phyloP scores from a whole-genome alignment of 192 early-diverging fungal species.

The Linnemannia zychae region DNA sequence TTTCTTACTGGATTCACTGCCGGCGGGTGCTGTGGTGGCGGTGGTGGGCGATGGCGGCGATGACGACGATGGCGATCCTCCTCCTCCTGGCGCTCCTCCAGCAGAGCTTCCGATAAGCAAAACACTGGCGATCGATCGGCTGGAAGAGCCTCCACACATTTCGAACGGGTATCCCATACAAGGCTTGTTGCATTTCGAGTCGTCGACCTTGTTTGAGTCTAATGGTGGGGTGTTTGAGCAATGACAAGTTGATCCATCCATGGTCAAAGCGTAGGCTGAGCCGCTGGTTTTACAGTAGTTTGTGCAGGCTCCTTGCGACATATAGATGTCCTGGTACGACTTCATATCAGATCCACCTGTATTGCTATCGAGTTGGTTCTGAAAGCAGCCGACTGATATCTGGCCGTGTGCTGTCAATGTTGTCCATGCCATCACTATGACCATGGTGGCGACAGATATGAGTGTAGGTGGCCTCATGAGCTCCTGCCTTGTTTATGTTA shows the following conservation, averaged over 20 bases:
- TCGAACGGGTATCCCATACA: conserved; percentile 53
- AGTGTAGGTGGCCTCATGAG: conserved; percentile 30
- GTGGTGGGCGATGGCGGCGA: not conserved
- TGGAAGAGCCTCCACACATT: conserved; percentile 42
- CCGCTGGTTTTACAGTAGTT: conserved; percentile 37
- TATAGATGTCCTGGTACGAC: conserved; percentile 48
- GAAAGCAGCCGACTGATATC: conserved; percentile 42
- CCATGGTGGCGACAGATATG: not conserved
- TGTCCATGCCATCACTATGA: not conserved
- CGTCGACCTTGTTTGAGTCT: conserved; percentile 43
- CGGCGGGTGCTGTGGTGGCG: not conserved
- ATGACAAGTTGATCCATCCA: conserved; percentile 36
- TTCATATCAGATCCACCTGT: conserved; percentile 9
- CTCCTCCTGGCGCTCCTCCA: not conserved
- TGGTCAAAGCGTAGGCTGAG: conserved; percentile 31
- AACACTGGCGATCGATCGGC: conserved; percentile 20
- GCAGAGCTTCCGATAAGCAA: conserved; percentile 40
- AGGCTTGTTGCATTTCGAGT: conserved; percentile 45
- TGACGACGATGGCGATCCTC: not conserved
- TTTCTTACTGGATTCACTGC: conserved; percentile 7
- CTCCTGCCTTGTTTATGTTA: too few species aligned
- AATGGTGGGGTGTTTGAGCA: conserved; percentile 28
- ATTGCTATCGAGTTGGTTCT: conserved; percentile 27
- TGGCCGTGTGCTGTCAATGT: conserved; percentile 13
- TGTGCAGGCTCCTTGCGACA: conserved; percentile 53